Evolutionary conservation across 306 rosid species (phyloP), one percentile per base, ranked within the genome.

Genomic region (Bauhinia variegata): DNA sequence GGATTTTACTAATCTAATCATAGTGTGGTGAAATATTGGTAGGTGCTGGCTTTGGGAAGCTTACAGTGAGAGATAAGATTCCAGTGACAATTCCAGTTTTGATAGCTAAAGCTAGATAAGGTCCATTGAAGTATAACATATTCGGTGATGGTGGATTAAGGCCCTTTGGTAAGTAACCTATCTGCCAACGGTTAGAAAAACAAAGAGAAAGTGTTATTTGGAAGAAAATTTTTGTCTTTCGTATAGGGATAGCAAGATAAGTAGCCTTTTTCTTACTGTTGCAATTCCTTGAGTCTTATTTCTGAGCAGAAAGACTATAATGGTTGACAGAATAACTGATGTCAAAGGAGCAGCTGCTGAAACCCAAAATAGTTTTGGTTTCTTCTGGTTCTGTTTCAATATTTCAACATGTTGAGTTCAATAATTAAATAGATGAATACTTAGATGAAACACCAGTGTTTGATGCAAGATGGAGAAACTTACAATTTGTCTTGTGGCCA

Each of bases 11-110:
- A 36, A 36, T 23, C 28, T 2, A 1, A 1, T 23, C 28, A 23
- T 23, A 23, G 2, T 23, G 1, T 23, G 3, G 41, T 36, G 41
- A 36, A 36, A 36, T 36, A 36, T 36, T 5, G 9, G 1, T 5
- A 36, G 5, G 9, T 36, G 6, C 41, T 43, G 11, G 51, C 51
- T 23, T 73, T 43, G 33, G 36, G 56, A 6, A 70, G 52, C 96
- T 91, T 79, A 95, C 99, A 17, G 99, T 95, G 67, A 93, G 96
- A 33, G 99, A 84, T 67, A 93, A 82, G 65, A 93, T 86, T 67
- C 99, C 99, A 47, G 89, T 90, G 39, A 93, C 77, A 14, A 93
- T 76, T 73, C 98, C 98, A 32, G 97, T 89, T 88, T 93, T 93
- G 66, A 93, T 83, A 49, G 95, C 97, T 63, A 88, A 83, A 14